Base-by-base conservation (phyloP, 495 filamentous ascomycete species). In the Aspergillus mulundensis region DNA sequence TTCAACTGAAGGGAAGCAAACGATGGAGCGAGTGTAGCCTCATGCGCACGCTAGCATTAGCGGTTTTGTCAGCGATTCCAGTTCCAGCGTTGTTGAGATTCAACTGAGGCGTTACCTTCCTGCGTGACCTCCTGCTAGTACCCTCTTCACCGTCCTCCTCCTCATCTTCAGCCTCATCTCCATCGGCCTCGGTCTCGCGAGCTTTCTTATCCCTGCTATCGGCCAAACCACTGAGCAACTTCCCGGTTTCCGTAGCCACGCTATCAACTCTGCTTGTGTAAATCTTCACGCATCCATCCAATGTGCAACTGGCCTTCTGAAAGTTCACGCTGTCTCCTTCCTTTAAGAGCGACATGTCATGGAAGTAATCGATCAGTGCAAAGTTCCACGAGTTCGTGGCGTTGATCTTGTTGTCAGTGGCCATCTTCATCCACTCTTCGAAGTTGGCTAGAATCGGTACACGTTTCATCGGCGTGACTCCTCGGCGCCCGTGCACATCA, bases 391-490 rank as follows among this genome's bases (percentile, higher is more conserved):
- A 97, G 70, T 99, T 99, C 21, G 88, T 85, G 40, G 94, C 95
- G 67, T 97, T 99, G 74, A 99, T 99, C 79, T 99, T 99, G 78
- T 99, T 99, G 76, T 99, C 94, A 20, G 93, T 97, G 10, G 95
- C 95, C 90, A 97, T 92, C 81, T 97, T 99, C 95, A 99, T 97
- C 94, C 94, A 97, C 66, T 99, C 95, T 70, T 99, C 94, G 64
- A 97, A 99, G 72, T 97, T 97, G 50, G 95, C 95, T 50, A 97
- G 69, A 53, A 99, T 88, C 0, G 94, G 95, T 30, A 96, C 89
- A 40, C 94, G 88, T 78, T 96, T 95, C 87, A 96, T 91, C 15
- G 94, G 94, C 28, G 94, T 97, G 47, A 96, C 87, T 15, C 85
- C 88, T 42, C 75, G 80, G 48, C 77, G 82, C 36, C 84, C 87